Percentiles rank a stretch among this genome's conserved stretches.
These are phyloP conservation scores for Endotrypanum monterogeii DNA, from an alignment of 208 protist species.

Conservation along the genomic window DNA sequence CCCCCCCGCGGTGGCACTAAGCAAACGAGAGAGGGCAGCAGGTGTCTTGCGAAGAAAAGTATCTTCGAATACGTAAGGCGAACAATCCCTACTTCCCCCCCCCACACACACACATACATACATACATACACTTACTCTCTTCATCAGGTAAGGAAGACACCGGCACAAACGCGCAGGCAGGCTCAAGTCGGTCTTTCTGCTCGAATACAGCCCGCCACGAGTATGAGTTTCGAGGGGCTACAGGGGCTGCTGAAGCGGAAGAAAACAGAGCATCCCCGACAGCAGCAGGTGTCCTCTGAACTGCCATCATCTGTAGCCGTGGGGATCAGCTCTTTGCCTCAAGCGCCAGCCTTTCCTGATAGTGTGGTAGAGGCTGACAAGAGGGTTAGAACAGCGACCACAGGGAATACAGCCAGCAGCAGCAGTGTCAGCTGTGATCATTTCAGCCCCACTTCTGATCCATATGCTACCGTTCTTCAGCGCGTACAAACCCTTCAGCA, in stretches of 20 bases:
- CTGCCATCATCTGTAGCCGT: background rate
- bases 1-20: no score
- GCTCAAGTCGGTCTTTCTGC: background rate
- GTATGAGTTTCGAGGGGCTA: constrained; percentile 39
- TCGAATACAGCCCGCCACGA: background rate
- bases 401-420: no score
- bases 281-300: background rate
- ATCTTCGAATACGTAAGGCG: no score
- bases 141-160: background rate
- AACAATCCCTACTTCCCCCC: no score
- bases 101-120: no score
- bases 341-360: background rate
- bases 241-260: constrained; percentile 39
- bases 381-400: background rate
- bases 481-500: constrained; percentile 10
- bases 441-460: constrained; percentile 8
- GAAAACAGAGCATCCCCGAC: constrained; percentile 11
- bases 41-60: no score
- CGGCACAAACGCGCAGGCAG: background rate
- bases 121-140: background rate
- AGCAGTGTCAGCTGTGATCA: no score
- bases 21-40: no score
- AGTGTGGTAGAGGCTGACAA: background rate
- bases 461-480: constrained; percentile 23
- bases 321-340: background rate